These are phyloP conservation scores for Hymenoscyphus repandus DNA, from an alignment of 2,329 filamentous ascomycete species.

Conservation along the genomic window DNA sequence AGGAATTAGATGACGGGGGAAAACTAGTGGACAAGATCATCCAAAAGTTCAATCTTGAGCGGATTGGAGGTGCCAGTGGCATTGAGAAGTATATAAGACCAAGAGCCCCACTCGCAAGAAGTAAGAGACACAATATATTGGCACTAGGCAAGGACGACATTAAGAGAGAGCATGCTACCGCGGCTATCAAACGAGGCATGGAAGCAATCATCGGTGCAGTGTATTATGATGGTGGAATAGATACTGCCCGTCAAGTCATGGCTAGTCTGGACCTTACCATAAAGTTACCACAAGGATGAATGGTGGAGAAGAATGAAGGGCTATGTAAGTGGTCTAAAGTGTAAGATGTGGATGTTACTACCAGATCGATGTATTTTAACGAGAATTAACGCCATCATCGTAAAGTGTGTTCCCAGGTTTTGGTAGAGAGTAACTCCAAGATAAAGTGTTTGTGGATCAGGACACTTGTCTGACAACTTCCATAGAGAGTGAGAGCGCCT, in stretches of 20 bases:
- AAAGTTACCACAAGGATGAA: not conserved
- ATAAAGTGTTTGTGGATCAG: too few relatives aligned
- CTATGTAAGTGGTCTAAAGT: not conserved
- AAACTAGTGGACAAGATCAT: not conserved
- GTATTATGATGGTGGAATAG: conserved; percentile 21
- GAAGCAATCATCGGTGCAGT: conserved; percentile 23
- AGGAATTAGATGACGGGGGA: conserved; percentile 1
- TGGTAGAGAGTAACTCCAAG: too few relatives aligned
- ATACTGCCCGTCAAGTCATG: conserved; percentile 15
- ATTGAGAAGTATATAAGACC: conserved; percentile 14
- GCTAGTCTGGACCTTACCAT: conserved; percentile 12
- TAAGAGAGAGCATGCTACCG: conserved; percentile 9
- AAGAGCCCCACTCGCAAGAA: conserved; percentile 3
- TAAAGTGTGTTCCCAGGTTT: too few relatives aligned
- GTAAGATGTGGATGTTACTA: not conserved
- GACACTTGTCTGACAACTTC: too few relatives aligned
- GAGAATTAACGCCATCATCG: too few relatives aligned
- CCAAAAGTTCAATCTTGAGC: conserved; percentile 5
- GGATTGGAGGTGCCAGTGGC: conserved; percentile 8
- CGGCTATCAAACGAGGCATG: conserved; percentile 15
- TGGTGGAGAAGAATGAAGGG: not conserved
- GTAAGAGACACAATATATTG: conserved; percentile 9
- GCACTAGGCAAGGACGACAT: conserved; percentile 15
- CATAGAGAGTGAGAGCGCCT: too few relatives aligned
- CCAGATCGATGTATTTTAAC: not conserved